Evolutionary conservation across 495 filamentous ascomycete genomes (phyloP).

Genomic region (Glarea lozoyensis): DNA sequence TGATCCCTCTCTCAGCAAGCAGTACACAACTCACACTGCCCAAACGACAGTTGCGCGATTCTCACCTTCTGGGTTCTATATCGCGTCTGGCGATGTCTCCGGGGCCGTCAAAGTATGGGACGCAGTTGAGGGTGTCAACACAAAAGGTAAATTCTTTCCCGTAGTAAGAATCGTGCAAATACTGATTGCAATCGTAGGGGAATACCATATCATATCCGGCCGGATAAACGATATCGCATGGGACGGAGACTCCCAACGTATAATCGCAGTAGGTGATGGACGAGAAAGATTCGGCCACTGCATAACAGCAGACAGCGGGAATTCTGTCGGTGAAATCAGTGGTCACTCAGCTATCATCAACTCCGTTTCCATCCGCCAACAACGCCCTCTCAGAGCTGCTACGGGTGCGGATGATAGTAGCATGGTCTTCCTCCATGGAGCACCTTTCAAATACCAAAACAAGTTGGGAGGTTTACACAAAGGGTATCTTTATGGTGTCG

Average conservation of each 20-base stretch:
- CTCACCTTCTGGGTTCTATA: constrained; percentile 87
- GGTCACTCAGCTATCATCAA: constrained; percentile 90
- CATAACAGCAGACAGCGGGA: constrained; percentile 92
- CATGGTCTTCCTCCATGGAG: constrained; percentile 86
- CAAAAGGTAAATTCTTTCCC: constrained; percentile 39
- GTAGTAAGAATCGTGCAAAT: constrained; percentile 17
- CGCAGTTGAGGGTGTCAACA: constrained; percentile 52
- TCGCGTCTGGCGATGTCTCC: constrained; percentile 84
- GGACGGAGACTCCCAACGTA: constrained; percentile 93
- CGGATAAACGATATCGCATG: constrained; percentile 93
- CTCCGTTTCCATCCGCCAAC: constrained; percentile 78
- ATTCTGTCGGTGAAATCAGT: constrained; percentile 86
- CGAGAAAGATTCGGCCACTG: constrained; percentile 90
- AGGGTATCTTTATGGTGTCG: constrained; percentile 79
- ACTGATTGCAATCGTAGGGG: constrained; percentile 41
- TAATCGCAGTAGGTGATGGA: constrained; percentile 92
- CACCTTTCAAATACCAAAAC: constrained; percentile 87
- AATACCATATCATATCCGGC: constrained; percentile 90
- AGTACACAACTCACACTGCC: constrained; percentile 85
- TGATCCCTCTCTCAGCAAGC: constrained; percentile 67
- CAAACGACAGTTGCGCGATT: constrained; percentile 89
- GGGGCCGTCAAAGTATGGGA: constrained; percentile 90
- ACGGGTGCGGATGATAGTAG: constrained; percentile 85
- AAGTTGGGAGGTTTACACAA: constrained; percentile 68
- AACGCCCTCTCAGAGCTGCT: constrained; percentile 80